phyloP scores from a whole-genome alignment of 1,139 yeast genomes.

The Nadsonia commutata region DNA sequence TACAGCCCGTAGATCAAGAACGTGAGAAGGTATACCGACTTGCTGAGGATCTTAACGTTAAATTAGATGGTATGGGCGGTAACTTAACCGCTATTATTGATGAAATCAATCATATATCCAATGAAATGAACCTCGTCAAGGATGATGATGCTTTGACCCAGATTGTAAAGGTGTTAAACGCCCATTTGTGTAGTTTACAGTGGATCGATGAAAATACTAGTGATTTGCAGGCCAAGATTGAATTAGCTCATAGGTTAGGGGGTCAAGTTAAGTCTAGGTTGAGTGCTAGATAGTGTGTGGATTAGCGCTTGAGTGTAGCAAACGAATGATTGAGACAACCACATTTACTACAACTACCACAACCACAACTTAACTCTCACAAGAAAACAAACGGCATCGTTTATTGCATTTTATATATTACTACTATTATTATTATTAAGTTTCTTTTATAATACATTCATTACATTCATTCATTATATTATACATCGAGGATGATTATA shows the following conservation, averaged over 20 bases:
- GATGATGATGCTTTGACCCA: slow-evolving; percentile 37
- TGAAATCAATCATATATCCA: slow-evolving; percentile 80
- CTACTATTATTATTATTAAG: too few relatives aligned
- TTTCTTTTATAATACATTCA: too few relatives aligned
- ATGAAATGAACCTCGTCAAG: slow-evolving; percentile 52
- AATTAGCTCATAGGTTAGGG: slow-evolving; percentile 20
- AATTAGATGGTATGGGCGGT: slow-evolving; percentile 60
- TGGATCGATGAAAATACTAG: slow-evolving; percentile 70
- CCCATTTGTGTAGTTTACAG: slow-evolving; percentile 79
- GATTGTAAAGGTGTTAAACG: slow-evolving; percentile 67
- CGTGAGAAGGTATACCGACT: slow-evolving; percentile 81
- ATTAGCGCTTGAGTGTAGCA: too few relatives aligned
- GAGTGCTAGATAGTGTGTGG: too few relatives aligned
- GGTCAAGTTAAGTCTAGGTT: slow-evolving; percentile 11
- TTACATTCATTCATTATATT: too few relatives aligned
- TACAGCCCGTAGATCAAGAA: slow-evolving; percentile 53
- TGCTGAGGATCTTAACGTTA: slow-evolving; percentile 76
- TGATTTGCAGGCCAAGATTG: slow-evolving; percentile 51
- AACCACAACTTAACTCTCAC: too few relatives aligned
- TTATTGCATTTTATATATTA: too few relatives aligned
- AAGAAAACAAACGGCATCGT: too few relatives aligned
- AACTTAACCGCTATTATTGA: slow-evolving; percentile 63
- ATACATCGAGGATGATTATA: too few relatives aligned
- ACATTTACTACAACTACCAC: too few relatives aligned
- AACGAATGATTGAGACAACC: too few relatives aligned